phyloP scores from a whole-genome alignment of 352 stramenopile species.

The Thalassiosira livingstoniorum region DNA sequence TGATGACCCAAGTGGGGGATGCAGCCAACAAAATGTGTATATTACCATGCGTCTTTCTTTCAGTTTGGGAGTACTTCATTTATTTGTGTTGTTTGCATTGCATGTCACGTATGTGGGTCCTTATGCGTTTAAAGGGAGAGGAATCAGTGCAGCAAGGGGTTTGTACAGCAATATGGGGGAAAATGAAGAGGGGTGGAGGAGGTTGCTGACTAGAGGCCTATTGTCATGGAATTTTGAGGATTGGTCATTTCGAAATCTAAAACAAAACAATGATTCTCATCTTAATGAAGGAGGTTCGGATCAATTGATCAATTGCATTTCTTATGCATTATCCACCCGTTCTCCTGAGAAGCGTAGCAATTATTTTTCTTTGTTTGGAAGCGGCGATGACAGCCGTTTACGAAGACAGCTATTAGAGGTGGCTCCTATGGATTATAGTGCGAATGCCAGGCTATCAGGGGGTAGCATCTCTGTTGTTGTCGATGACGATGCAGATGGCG shows the following conservation, averaged over 20 bases:
- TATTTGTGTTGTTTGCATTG: conserved; percentile 55
- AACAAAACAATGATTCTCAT: not conserved
- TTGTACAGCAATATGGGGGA: not conserved
- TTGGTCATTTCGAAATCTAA: too few relatives aligned
- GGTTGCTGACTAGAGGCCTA: too few relatives aligned
- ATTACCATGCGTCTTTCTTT: conserved; percentile 43
- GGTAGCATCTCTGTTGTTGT: conserved; percentile 12
- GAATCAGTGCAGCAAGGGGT: not conserved
- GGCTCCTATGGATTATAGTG: too few relatives aligned
- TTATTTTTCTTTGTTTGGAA: conserved; percentile 45
- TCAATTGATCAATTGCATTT: conserved; percentile 57
- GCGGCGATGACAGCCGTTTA: conserved; percentile 26
- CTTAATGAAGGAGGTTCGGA: not conserved
- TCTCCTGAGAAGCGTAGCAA: conserved; percentile 42
- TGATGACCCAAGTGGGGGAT: conserved; percentile 33
- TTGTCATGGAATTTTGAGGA: too few relatives aligned
- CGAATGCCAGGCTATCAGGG: too few relatives aligned
- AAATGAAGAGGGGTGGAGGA: not conserved
- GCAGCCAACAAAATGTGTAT: conserved; percentile 57
- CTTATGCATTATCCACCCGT: conserved; percentile 51
- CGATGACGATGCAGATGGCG: conserved; percentile 5
- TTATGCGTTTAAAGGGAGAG: conserved; percentile 38
- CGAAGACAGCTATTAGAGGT: not conserved
- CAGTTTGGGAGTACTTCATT: conserved; percentile 39
- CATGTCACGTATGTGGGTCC: conserved; percentile 67